Percentiles rank a stretch among this genome's conserved stretches.
Conservation (phyloP, 495 filamentous ascomycete genomes). For the Lophiotrema nucula region DNA sequence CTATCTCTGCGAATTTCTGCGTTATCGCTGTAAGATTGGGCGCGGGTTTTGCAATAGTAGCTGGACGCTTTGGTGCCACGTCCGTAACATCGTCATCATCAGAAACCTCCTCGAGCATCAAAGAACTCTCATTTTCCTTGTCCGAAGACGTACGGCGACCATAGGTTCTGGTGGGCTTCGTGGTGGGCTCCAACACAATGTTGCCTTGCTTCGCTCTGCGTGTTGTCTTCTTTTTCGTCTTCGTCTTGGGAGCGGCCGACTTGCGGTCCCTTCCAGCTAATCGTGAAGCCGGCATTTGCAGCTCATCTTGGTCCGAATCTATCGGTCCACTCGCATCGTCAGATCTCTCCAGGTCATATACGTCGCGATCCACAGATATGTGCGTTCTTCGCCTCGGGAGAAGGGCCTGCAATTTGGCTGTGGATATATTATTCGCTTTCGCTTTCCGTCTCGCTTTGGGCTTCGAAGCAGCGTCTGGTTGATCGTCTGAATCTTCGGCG, state of each 20-base stretch:
- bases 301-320: slow-evolving; percentile 43
- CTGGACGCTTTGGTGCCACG: slow-evolving; percentile 38
- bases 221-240: slow-evolving; percentile 1
- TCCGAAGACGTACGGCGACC: slow-evolving; percentile 42
- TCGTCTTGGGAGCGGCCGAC: background rate
- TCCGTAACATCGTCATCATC: slow-evolving; percentile 23
- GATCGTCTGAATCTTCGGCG: background rate
- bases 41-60: slow-evolving; percentile 34
- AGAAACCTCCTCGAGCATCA: slow-evolving; percentile 7
- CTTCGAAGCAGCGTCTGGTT: background rate
- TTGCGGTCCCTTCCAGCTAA: slow-evolving; percentile 14
- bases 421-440: slow-evolving; percentile 37
- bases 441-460: slow-evolving; percentile 10
- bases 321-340: slow-evolving; percentile 34
- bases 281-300: slow-evolving; percentile 21
- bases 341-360: slow-evolving; percentile 36
- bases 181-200: slow-evolving; percentile 1
- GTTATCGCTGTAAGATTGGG: slow-evolving; percentile 44
- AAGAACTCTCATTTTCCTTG: slow-evolving; percentile 48
- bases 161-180: slow-evolving; percentile 37
- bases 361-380: slow-evolving; percentile 16
- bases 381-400: slow-evolving; percentile 36
- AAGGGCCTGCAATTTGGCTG: slow-evolving; percentile 41
- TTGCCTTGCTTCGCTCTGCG: slow-evolving; percentile 5
- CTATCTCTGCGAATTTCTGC: slow-evolving; percentile 66